Base-by-base conservation (phyloP, 2,329 filamentous ascomycete genomes). In the Furcasterigmium sp. region DNA sequence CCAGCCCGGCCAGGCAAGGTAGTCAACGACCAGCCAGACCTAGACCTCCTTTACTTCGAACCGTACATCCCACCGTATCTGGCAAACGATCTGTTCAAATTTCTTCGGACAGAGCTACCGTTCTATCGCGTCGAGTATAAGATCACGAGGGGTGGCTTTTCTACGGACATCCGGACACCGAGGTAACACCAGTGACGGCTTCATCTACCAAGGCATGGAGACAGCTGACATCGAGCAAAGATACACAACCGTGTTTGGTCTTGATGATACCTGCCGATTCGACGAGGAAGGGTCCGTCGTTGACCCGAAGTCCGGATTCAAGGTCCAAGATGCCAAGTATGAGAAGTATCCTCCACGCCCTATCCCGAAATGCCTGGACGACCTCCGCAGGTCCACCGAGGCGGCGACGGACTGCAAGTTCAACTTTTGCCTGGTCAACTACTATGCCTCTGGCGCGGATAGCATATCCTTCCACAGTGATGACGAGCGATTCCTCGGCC, bases 351-450 rank as follows among this genome's bases (percentile, higher is more conserved):
- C 65, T 1, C 87, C 87, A 1, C 75, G 86, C 0, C 87, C 85
- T 1, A 76, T 91, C 2, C 87, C 87, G 0, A 64, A 75, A 43
- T 89, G 85, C 53, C 72, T 91, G 1, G 77, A 87, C 30, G 61
- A 71, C 6, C 70, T 91, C 8, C 76, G 81, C 9, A 64, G 61
- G 26, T 70, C 79, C 9, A 80, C 84, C 2, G 84, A 91, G 60
- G 70, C 73, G 5, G 76, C 78, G 0, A 87, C 84, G 1, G 74
- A 73, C n/a, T 77, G 78, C 54, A 72, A 57, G 1, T 91, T 85
- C 64, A 91, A 91, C 57, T 88, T 91, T 58, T 86, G 82, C 46
- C 72, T 91, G 2, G 84, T 91, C 5, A 91, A 91, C 56, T 91
- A 91, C 65, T 91, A 91, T 56, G 82, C 83, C n/a, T 78, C 76